Evolutionary conservation across 768 basidiomycete species (phyloP).

Genomic region (Pisolithus marmoratus): DNA sequence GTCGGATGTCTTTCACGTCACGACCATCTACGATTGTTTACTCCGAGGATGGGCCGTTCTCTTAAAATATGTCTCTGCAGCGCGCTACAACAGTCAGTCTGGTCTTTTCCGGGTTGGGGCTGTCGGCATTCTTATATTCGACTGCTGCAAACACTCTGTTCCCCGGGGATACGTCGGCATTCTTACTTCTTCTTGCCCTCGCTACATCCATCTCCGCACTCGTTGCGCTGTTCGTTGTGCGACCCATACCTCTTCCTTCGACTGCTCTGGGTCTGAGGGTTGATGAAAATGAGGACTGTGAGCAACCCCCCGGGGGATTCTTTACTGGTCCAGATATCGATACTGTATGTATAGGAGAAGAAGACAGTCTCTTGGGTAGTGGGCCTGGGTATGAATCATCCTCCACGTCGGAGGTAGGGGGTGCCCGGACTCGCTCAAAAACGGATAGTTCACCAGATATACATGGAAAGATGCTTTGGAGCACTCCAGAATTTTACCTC

Average conservation of each 20-base stretch:
- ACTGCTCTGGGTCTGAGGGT: conserved; percentile 25
- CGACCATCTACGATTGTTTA: too few species aligned
- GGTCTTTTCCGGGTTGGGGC: conserved; percentile 77
- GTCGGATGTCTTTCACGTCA: conserved; percentile 15
- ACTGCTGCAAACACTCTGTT: conserved; percentile 62
- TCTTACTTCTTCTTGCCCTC: conserved; percentile 63
- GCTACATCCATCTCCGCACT: conserved; percentile 76
- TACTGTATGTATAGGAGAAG: not conserved
- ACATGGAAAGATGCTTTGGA: conserved; percentile 48
- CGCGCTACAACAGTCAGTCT: conserved; percentile 66
- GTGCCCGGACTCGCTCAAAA: not conserved
- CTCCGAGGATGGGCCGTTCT: too few species aligned
- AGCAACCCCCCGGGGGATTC: not conserved
- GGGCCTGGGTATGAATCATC: not conserved
- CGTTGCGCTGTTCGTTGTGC: conserved; percentile 62
- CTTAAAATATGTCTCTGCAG: conserved; percentile 24
- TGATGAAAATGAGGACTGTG: not conserved
- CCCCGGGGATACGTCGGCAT: conserved; percentile 68
- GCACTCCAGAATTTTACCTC: conserved; percentile 58
- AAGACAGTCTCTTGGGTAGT: not conserved
- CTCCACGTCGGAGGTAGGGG: not conserved
- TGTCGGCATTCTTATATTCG: conserved; percentile 84
- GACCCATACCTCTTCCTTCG: conserved; percentile 47
- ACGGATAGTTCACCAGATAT: conserved; percentile 42
- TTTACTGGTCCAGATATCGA: not conserved